These are phyloP conservation scores for Hawksworthiomyces lignivorus DNA, from an alignment of 2,329 filamentous ascomycete species.

Conservation along the genomic window DNA sequence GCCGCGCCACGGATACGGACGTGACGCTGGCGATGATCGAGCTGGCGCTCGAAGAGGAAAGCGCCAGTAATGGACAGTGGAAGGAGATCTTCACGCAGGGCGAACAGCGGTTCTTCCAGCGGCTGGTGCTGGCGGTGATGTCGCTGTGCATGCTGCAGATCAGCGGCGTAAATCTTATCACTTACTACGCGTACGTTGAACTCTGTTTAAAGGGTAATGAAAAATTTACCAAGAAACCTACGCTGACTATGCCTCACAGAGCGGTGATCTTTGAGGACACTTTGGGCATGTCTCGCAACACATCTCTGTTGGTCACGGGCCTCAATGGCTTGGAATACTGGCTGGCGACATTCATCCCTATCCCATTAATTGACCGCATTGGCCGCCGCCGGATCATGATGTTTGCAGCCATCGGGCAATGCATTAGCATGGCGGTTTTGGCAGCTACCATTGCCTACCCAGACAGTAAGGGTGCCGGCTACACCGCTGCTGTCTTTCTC, in stretches of 20 bases:
- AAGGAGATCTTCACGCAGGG: slow-evolving; percentile 8
- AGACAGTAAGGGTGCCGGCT: slow-evolving; percentile 44
- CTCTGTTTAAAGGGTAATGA: too few relatives aligned
- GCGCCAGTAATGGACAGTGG: slow-evolving; percentile 5
- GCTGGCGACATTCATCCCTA: slow-evolving; percentile 7
- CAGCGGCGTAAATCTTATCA: slow-evolving; percentile 29
- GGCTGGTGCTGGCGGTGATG: slow-evolving; percentile 3
- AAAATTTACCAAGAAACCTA: too few relatives aligned
- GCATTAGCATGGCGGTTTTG: slow-evolving; percentile 60
- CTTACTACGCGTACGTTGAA: not conserved
- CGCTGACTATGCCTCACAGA: too few relatives aligned
- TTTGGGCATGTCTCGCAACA: slow-evolving; percentile 6
- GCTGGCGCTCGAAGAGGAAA: slow-evolving; percentile 14
- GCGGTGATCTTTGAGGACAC: slow-evolving; percentile 7
- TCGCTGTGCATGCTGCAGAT: slow-evolving; percentile 19
- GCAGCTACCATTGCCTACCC: slow-evolving; percentile 23
- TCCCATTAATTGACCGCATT: slow-evolving; percentile 50
- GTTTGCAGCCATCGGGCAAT: slow-evolving; percentile 60
- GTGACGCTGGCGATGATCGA: slow-evolving; percentile 11
- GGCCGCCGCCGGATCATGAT: slow-evolving; percentile 64
- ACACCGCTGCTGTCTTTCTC: slow-evolving; percentile 56
- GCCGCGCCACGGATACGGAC: not conserved
- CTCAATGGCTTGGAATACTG: slow-evolving; percentile 7
- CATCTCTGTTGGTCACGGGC: slow-evolving; percentile 4
- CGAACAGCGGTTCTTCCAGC: slow-evolving; percentile 8